Conservation (phyloP, 306 rosid species). For the Cotoneaster glaucophyllus region DNA sequence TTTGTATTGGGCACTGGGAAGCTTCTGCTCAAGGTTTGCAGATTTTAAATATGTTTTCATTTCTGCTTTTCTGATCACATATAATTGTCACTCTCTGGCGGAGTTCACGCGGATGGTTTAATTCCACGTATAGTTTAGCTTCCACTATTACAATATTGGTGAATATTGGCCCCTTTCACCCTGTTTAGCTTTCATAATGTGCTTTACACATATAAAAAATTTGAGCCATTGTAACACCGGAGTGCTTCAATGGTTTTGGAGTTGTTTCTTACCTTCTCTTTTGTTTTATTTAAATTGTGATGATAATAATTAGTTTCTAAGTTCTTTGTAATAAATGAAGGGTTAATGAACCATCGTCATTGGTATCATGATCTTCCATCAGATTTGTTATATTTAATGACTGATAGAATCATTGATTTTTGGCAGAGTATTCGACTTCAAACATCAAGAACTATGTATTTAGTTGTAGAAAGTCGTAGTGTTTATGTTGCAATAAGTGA, state of each 20-base stretch:
- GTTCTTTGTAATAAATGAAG: neutral
- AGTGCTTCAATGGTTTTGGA: neutral
- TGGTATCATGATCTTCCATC: neutral
- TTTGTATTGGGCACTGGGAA: constrained; percentile 88
- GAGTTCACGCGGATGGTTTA: neutral
- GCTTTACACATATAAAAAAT: neutral
- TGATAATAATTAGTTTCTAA: neutral
- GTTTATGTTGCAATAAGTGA: neutral
- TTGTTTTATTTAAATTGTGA: neutral
- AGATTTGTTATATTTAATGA: neutral
- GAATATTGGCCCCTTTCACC: neutral
- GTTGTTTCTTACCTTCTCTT: neutral
- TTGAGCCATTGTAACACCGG: neutral
- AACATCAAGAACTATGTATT: neutral
- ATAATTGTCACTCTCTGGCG: neutral
- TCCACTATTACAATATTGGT: neutral
- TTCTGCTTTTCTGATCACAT: neutral
- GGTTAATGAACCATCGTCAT: neutral
- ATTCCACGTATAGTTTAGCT: neutral
- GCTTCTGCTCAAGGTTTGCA: constrained; percentile 72
- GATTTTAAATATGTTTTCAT: neutral
- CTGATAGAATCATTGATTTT: neutral
- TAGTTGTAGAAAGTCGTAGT: neutral
- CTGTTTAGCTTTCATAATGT: neutral
- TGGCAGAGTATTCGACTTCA: neutral